A percentile compares a stretch with the other conserved stretches of the same genome.
Evolutionary conservation across 345 rosid species (phyloP).

Genomic region (Lumnitzera racemosa): DNA sequence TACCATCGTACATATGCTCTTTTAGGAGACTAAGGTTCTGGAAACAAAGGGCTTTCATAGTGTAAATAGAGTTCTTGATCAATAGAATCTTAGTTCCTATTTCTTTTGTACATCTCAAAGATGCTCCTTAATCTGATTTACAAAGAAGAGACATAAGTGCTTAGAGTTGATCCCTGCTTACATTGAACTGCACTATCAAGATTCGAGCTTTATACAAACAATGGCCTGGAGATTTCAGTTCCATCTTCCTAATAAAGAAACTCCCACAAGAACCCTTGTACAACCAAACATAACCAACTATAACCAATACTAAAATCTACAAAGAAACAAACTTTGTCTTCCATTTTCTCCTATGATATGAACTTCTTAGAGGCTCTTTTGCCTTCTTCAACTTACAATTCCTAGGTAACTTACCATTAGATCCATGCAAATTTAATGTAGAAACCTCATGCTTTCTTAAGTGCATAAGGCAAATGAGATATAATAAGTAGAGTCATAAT

Average conservation of each 20-base stretch:
- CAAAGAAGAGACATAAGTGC: constrained; percentile 51
- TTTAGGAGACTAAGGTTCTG: constrained; percentile 25
- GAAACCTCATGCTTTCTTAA: too few species aligned
- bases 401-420: constrained; percentile 27
- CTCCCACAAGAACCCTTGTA: constrained; percentile 23
- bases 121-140: constrained; percentile 50
- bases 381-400: constrained; percentile 36
- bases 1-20: constrained; percentile 20
- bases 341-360: constrained; percentile 29
- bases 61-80: constrained; percentile 24
- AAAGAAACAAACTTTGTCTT: constrained; percentile 29
- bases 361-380: constrained; percentile 26
- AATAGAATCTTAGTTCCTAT: constrained; percentile 18
- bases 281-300: constrained; percentile 28
- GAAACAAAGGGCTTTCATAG: constrained; percentile 28
- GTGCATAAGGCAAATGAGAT: too few species aligned
- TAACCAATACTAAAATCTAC: constrained; percentile 30
- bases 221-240: constrained; percentile 7
- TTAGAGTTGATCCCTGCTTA: constrained; percentile 56
- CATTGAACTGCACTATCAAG: constrained; percentile 45
- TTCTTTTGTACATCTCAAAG: constrained; percentile 32
- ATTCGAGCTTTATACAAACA: constrained; percentile 40
- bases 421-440: constrained; percentile 12
- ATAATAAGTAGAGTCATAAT: too few species aligned
- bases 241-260: constrained; percentile 10